A percentile compares a stretch with the other conserved stretches of the same genome.
These are phyloP conservation scores for Annulohypoxylon maeteangense DNA, from an alignment of 495 filamentous ascomycete genomes.

Conservation along the genomic window DNA sequence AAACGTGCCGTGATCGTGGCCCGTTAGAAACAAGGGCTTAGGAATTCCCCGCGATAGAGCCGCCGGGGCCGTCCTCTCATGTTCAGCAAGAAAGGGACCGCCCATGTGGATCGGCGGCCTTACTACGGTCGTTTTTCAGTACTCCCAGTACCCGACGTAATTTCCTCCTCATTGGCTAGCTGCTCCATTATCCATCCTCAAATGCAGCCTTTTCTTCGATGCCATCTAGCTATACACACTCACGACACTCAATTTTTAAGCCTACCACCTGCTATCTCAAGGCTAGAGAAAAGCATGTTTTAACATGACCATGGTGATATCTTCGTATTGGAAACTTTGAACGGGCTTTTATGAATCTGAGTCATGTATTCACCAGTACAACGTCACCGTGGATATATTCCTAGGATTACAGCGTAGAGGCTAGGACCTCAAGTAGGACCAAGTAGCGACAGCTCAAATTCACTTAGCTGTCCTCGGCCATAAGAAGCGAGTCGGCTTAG, in stretches of 20 bases:
- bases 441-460: constrained; percentile 23
- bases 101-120: constrained; percentile 47
- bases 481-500: constrained; percentile 11
- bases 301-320: neutral
- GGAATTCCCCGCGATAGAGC: constrained; percentile 51
- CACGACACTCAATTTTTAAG: constrained; percentile 11
- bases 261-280: constrained; percentile 8
- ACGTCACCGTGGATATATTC: constrained; percentile 21
- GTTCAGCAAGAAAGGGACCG: constrained; percentile 28
- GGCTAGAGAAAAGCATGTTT: constrained; percentile 4
- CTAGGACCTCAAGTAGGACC: constrained; percentile 11
- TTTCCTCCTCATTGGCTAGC: constrained; percentile 39
- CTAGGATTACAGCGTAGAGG: neutral
- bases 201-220: constrained; percentile 5
- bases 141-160: constrained; percentile 37
- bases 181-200: constrained; percentile 28
- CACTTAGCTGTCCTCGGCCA: constrained; percentile 11
- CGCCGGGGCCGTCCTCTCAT: constrained; percentile 36
- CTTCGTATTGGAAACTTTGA: constrained; percentile 6
- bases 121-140: constrained; percentile 45
- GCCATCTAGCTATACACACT: constrained; percentile 16
- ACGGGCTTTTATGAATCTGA: constrained; percentile 9
- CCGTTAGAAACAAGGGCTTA: constrained; percentile 39
- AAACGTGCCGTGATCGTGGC: constrained; percentile 21
- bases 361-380: constrained; percentile 22